These are phyloP conservation scores for Dipodascus geniculatus DNA, from an alignment of 805 yeast species.

Conservation along the genomic window DNA sequence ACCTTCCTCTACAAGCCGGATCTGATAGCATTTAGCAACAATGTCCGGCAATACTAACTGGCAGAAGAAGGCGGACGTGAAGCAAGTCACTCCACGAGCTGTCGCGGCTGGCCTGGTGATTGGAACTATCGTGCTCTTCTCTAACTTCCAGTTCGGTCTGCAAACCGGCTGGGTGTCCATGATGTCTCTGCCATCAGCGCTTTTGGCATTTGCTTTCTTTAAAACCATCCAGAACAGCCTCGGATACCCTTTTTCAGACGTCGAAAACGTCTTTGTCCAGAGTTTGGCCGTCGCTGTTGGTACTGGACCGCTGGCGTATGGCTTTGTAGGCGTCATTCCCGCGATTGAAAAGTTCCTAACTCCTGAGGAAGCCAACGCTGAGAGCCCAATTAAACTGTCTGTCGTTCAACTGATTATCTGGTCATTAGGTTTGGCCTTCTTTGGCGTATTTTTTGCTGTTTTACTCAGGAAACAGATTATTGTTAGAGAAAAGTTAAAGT, in stretches of 20 bases:
- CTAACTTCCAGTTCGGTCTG: conserved; percentile 91
- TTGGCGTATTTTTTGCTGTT: conserved; percentile 92
- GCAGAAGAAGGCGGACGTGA: conserved; percentile 3
- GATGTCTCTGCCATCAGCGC: conserved; percentile 95
- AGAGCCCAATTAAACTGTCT: conserved; percentile 27
- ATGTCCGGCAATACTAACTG: neutral
- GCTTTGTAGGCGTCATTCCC: conserved; percentile 90
- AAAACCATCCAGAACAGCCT: conserved; percentile 35
- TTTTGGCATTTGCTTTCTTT: conserved; percentile 76
- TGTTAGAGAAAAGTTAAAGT: conserved; percentile 74
- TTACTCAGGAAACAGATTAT: conserved; percentile 80
- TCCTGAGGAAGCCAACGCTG: conserved; percentile 57
- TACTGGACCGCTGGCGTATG: conserved; percentile 93
- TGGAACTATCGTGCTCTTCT: conserved; percentile 78
- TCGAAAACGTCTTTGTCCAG: conserved; percentile 88
- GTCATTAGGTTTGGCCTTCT: conserved; percentile 80
- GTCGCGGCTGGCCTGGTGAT: conserved; percentile 65
- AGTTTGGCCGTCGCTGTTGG: conserved; percentile 95
- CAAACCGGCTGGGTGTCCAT: conserved; percentile 99
- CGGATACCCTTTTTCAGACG: conserved; percentile 53
- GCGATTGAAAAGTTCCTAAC: conserved; percentile 86
- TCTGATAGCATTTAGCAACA: neutral
- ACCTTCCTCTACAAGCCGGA: neutral
- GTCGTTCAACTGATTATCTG: conserved; percentile 55
- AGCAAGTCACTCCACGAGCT: conserved; percentile 51